Evolutionary conservation across 2,329 filamentous ascomycete species (phyloP), one percentile per base, ranked within the genome.

Genomic region (Botrytis medusae): DNA sequence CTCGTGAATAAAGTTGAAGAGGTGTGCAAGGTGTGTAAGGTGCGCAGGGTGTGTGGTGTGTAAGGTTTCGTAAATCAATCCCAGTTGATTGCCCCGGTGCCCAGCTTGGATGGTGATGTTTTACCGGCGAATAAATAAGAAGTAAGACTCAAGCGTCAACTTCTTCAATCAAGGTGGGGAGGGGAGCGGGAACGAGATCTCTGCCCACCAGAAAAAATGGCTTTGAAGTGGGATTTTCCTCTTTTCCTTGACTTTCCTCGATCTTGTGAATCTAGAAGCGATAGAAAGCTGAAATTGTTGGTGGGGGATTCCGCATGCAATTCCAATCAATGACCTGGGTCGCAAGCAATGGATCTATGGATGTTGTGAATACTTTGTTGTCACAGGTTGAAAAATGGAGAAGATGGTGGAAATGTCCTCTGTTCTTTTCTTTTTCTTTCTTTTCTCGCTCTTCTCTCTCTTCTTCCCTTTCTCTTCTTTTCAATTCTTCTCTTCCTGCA

Each of bases 1-100:
- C 70, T 72, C 70, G 70, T 72, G 70, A 72, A 72, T 22, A 57
- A 42, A 25, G 42, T 40, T 22, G 29, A 54, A 40, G 64, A 42
- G 37, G 25, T 7, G 59, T 61, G 32, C 10, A 61, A 61, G 59
- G 59, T 37, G 59, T 40, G 14, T 16, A 67, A 51, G 44, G n/a
- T 61, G 32, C 16, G 34, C 37, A 71, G 57, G 69, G 46, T 71
- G 37, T 32, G n/a, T 10, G 44, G 32, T 54, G 48, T n/a, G 29
- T 16, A 42, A 44, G 40, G 61, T 25, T 63, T 63, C 61, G 61
- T 44, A 29, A 48, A 37, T 44, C 61, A 44, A 63, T 67, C 32
- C 46, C 64, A 42, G 48, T 68, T 18, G 48, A 68, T 57, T 68
- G 65, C 64, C 64, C 64, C 37, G 64, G 37, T 63, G 37, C 61